phyloP scores from a whole-genome alignment of 345 rosid species.

The Salix dunnii region DNA sequence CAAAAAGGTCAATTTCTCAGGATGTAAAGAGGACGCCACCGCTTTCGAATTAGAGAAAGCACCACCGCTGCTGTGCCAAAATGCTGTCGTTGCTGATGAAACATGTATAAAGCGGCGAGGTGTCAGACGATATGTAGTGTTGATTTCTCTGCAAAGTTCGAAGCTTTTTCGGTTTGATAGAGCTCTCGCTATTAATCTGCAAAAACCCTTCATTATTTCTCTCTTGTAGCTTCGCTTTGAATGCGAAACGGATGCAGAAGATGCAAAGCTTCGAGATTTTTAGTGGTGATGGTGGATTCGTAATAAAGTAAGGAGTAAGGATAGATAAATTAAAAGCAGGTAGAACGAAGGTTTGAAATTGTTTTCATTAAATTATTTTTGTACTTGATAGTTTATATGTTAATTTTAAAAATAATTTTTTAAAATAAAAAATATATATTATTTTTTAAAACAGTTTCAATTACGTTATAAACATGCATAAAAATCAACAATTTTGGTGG shows the following conservation, averaged over 20 bases:
- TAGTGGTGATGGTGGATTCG: background rate
- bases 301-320: background rate
- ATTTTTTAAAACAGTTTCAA: too few relatives aligned
- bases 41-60: conserved; percentile 8
- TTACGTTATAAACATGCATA: too few relatives aligned
- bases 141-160: conserved; percentile 1
- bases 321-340: background rate
- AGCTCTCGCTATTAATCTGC: conserved; percentile 21
- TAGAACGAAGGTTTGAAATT: too few relatives aligned
- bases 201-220: conserved; percentile 18
- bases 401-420: too few relatives aligned
- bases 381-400: too few relatives aligned
- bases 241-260: background rate
- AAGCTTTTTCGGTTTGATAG: conserved; percentile 15
- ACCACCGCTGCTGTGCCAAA: background rate
- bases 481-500: background rate
- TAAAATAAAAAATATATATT: too few relatives aligned
- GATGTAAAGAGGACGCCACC: conserved; percentile 10
- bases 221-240: background rate
- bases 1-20: conserved; percentile 27
- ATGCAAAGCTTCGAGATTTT: background rate
- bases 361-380: too few relatives aligned
- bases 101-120: conserved; percentile 31
- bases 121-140: conserved; percentile 8
- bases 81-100: conserved; percentile 23